phyloP scores from a whole-genome alignment of 495 filamentous ascomycete species.

The Margaritispora aquatica region DNA sequence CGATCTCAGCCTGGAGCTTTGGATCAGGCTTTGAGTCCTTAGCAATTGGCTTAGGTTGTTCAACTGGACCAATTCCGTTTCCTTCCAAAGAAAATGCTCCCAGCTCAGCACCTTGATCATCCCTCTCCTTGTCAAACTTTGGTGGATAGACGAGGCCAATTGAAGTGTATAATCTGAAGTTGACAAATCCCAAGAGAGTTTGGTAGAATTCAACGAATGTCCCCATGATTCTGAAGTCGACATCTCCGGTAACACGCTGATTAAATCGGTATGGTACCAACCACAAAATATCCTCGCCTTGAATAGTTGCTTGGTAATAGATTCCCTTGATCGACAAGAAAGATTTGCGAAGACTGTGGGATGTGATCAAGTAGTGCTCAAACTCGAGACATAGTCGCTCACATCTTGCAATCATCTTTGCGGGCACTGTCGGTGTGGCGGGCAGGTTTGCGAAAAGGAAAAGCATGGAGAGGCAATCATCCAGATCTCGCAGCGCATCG shows the following conservation, averaged over 20 bases:
- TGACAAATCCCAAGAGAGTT: conserved; percentile 89
- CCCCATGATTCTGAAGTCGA: conserved; percentile 98
- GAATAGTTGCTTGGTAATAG: conserved; percentile 97
- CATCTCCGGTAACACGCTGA: conserved; percentile 82
- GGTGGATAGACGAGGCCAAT: conserved; percentile 90
- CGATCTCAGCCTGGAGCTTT: conserved; percentile 47
- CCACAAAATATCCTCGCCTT: conserved; percentile 98
- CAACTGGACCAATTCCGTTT: conserved; percentile 50
- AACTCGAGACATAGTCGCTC: conserved; percentile 90
- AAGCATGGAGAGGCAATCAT: conserved; percentile 93
- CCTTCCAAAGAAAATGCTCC: conserved; percentile 86
- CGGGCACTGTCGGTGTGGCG: conserved; percentile 74
- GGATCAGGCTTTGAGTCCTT: conserved; percentile 27
- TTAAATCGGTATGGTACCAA: conserved; percentile 96
- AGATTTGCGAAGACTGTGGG: conserved; percentile 84
- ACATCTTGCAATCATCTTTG: conserved; percentile 89
- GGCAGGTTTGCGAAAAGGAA: conserved; percentile 98
- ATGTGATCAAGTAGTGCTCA: conserved; percentile 91
- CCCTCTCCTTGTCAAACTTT: conserved; percentile 80
- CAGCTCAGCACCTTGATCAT: conserved; percentile 84
- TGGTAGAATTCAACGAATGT: conserved; percentile 99
- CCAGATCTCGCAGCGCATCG: conserved; percentile 89
- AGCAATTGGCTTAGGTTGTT: conserved; percentile 30
- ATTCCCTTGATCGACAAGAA: conserved; percentile 99
- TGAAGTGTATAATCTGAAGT: conserved; percentile 87